These are phyloP conservation scores for Candida suzukii DNA, from an alignment of 805 yeast genomes.

Conservation along the genomic window DNA sequence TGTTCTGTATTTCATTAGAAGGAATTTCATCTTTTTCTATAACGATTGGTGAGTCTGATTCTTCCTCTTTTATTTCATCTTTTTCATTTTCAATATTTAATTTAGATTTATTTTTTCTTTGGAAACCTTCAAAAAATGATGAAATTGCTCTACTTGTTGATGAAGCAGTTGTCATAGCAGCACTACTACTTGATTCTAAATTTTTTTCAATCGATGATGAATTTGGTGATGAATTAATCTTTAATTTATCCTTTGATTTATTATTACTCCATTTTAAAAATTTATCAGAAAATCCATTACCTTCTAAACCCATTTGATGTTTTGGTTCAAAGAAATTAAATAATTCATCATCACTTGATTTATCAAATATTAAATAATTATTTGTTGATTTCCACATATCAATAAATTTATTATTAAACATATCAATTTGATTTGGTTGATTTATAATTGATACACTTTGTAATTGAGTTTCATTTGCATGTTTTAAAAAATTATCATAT, in stretches of 20 bases:
- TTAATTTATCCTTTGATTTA: not conserved
- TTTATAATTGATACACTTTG: slow-evolving; percentile 15
- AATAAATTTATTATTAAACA: slow-evolving; percentile 31
- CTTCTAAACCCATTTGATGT: slow-evolving; percentile 15
- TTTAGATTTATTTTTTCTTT: not conserved
- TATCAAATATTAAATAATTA: slow-evolving; percentile 48
- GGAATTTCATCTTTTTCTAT: not conserved
- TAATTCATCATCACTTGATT: slow-evolving; percentile 58
- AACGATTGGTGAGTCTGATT: not conserved
- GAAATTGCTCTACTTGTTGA: not conserved
- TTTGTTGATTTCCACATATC: slow-evolving; percentile 46
- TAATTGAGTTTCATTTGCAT: slow-evolving; percentile 30
- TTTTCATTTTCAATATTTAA: not conserved
- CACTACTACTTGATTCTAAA: not conserved
- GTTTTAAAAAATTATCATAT: slow-evolving; percentile 48
- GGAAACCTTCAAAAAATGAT: not conserved
- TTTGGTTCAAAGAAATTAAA: slow-evolving; percentile 36
- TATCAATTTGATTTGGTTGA: slow-evolving; percentile 14
- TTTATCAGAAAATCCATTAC: not conserved
- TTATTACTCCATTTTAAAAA: slow-evolving; percentile 7
- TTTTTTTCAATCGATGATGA: not conserved
- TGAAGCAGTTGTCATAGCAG: not conserved
- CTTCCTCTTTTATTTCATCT: not conserved
- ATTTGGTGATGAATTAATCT: not conserved
- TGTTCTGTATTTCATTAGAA: no score